phyloP scores from a whole-genome alignment of 768 basidiomycete genomes.

The Sarcomyxa edulis region DNA sequence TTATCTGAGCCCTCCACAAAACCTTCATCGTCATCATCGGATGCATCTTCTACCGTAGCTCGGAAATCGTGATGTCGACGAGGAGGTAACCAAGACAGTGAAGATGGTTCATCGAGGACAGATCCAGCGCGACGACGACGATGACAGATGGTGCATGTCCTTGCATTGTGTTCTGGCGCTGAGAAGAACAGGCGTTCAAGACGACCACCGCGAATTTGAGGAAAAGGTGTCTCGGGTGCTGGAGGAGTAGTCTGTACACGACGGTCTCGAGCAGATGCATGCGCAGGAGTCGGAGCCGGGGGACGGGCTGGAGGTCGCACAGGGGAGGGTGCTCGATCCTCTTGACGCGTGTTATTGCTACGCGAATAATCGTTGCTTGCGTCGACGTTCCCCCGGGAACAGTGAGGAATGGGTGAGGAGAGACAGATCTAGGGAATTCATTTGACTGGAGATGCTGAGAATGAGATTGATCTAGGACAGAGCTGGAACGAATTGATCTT shows the following conservation, averaged over 20 bases:
- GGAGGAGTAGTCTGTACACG: conserved; percentile 8
- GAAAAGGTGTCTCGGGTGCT: conserved; percentile 57
- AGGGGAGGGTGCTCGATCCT: too few relatives aligned
- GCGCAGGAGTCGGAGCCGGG: conserved; percentile 29
- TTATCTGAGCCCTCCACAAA: conserved; percentile 40
- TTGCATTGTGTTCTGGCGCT: conserved; percentile 67
- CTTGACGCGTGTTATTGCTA: too few relatives aligned
- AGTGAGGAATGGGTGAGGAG: too few relatives aligned
- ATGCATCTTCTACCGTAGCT: conserved; percentile 7
- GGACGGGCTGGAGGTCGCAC: conserved; percentile 24
- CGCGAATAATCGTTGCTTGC: too few relatives aligned
- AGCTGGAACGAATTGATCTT: conserved; percentile 44
- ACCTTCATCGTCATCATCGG: conserved; percentile 40
- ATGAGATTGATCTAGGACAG: too few relatives aligned
- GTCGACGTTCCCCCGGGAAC: too few relatives aligned
- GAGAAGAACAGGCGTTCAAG: conserved; percentile 81
- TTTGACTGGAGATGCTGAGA: too few relatives aligned
- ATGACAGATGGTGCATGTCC: conserved; percentile 65
- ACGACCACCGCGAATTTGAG: conserved; percentile 72
- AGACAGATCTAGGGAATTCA: too few relatives aligned
- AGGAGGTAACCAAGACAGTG: conserved; percentile 19
- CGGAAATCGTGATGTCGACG: conserved; percentile 4
- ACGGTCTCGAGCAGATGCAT: conserved; percentile 21
- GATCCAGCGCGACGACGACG: conserved; percentile 28
- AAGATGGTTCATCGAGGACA: conserved; percentile 4